Evolutionary conservation across 768 basidiomycete genomes (phyloP).

Genomic region (Sporobolomyces phaffii): DNA sequence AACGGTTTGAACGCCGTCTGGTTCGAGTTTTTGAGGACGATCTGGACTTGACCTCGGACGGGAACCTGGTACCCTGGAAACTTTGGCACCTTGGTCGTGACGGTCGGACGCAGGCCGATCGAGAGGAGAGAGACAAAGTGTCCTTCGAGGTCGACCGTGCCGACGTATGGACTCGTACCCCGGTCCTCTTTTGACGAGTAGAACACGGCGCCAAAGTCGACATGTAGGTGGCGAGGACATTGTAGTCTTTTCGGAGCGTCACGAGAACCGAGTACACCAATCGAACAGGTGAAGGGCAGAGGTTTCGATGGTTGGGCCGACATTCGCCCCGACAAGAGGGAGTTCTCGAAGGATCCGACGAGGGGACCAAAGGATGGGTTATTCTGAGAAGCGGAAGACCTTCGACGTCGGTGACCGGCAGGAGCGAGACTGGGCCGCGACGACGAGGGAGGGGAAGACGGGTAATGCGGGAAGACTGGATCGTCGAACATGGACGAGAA

Average conservation of each 20-base stretch:
- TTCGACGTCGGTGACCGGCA: background rate
- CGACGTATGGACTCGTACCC: constrained; percentile 43
- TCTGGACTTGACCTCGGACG: constrained; percentile 44
- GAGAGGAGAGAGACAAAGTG: constrained; percentile 34
- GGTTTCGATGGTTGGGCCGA: constrained; percentile 35
- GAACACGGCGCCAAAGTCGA: constrained; percentile 37
- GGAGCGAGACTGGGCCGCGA: background rate
- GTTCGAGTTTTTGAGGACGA: constrained; percentile 44
- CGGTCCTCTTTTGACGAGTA: constrained; percentile 29
- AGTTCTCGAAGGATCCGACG: constrained; percentile 44
- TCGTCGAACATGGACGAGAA: constrained; percentile 9
- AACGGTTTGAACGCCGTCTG: constrained; percentile 45
- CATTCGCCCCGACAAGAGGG: constrained; percentile 44
- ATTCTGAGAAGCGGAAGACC: constrained; percentile 6
- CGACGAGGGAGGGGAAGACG: background rate
- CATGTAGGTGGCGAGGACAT: constrained; percentile 37
- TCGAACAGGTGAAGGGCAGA: constrained; percentile 40
- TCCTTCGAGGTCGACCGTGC: constrained; percentile 43
- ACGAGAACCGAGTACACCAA: constrained; percentile 36
- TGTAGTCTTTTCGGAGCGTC: constrained; percentile 26
- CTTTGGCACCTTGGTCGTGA: constrained; percentile 15
- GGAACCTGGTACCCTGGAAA: constrained; percentile 46
- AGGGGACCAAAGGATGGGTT: constrained; percentile 27
- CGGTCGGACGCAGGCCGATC: background rate
- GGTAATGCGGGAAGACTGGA: background rate